Percentiles rank a stretch among this genome's conserved stretches.
phyloP scores from a whole-genome alignment of 805 yeast species.

The Candida ovalis region DNA sequence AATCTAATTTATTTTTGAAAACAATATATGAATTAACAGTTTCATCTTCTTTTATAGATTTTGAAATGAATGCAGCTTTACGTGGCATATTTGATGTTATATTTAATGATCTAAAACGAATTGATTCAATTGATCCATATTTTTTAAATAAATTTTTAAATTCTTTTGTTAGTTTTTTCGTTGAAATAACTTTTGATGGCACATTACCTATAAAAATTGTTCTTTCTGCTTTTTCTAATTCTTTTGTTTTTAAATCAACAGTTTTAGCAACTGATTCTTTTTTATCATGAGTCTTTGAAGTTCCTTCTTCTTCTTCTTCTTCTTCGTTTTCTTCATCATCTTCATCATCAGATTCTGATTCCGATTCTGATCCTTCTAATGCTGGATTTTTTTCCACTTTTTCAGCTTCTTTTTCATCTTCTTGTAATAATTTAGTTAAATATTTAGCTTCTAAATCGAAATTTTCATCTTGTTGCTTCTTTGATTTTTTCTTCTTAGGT shows the following conservation, averaged over 20 bases:
- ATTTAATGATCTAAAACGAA: constrained; percentile 90
- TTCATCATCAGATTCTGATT: constrained; percentile 10
- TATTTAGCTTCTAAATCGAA: constrained; percentile 55
- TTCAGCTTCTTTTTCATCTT: constrained; percentile 25
- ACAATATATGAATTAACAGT: constrained; percentile 89
- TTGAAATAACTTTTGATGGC: constrained; percentile 57
- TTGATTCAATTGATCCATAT: constrained; percentile 59
- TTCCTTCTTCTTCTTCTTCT: constrained; percentile 9
- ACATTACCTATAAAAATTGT: constrained; percentile 90
- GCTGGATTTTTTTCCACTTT: constrained; percentile 5
- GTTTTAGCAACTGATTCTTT: constrained; percentile 41
- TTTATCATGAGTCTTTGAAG: constrained; percentile 1
- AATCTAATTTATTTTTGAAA: constrained; percentile 50
- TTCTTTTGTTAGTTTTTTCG: constrained; percentile 54
- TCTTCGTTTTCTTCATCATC: constrained; percentile 21
- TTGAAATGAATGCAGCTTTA: constrained; percentile 83
- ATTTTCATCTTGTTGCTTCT: constrained; percentile 31
- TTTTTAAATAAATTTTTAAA: constrained; percentile 62
- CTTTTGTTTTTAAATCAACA: constrained; percentile 62
- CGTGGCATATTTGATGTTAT: constrained; percentile 85
- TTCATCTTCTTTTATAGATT: constrained; percentile 70
- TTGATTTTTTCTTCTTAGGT: constrained; percentile 8
- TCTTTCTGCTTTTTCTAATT: constrained; percentile 75
- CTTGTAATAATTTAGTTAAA: constrained; percentile 44
- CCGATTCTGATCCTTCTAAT: neutral